phyloP scores from a whole-genome alignment of 768 basidiomycete species.

The Mrakia frigida region DNA sequence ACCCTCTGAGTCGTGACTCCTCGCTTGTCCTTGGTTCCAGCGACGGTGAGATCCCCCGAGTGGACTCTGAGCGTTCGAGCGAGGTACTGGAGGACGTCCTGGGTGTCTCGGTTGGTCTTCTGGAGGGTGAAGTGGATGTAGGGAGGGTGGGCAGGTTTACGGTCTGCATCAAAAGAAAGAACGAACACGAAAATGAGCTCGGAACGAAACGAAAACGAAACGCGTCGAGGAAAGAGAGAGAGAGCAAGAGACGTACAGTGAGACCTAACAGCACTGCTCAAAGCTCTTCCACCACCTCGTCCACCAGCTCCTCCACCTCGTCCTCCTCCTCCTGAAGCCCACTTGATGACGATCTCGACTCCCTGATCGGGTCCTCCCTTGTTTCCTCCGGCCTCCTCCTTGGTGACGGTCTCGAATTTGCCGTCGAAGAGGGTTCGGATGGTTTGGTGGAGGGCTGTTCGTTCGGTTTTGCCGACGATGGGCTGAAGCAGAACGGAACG shows the following conservation, averaged over 20 bases:
- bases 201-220: not conserved
- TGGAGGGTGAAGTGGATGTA: conserved; percentile 96
- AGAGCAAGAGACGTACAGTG: conserved; percentile 1
- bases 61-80: conserved; percentile 64
- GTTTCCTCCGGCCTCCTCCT: conserved; percentile 44
- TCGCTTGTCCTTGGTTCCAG: conserved; percentile 97
- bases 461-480: conserved; percentile 70
- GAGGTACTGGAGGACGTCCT: conserved; percentile 80
- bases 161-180: conserved; percentile 9
- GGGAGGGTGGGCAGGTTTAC: conserved; percentile 46
- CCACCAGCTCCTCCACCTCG: not conserved
- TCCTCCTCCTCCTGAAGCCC: conserved; percentile 47
- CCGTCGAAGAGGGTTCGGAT: conserved; percentile 76
- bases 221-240: not conserved
- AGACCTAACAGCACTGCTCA: conserved; percentile 1
- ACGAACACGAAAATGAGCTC: not conserved
- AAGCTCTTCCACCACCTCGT: not conserved
- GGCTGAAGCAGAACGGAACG: conserved; percentile 53
- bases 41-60: conserved; percentile 76
- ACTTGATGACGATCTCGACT: conserved; percentile 62
- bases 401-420: conserved; percentile 75
- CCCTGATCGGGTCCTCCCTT: conserved; percentile 11
- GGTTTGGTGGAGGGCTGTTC: conserved; percentile 74
- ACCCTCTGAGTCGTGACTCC: conserved; percentile 94
- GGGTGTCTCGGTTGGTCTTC: conserved; percentile 96